Base-by-base conservation (phyloP, 441 rosid species). In the Croton setiger region DNA sequence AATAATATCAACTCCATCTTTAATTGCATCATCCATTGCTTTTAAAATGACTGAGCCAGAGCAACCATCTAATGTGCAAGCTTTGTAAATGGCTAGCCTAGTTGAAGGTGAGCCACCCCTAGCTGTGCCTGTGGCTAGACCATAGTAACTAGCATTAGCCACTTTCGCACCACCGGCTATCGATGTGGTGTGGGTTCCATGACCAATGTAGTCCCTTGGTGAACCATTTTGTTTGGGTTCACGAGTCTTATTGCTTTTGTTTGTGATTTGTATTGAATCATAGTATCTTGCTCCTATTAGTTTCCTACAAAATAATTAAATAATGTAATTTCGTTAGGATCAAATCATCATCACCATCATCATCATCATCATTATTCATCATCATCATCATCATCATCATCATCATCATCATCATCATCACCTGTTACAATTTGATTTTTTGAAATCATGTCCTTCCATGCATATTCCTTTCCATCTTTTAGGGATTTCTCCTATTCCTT, bases 221-320 rank as follows among this genome's bases (percentile, higher is more conserved):
- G 96, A 82, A 14, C 76, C 84, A 5, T 52, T 63, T n/a, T 49
- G 37, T 68, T 66, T 75, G 33, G 71, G 52, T 35, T 51, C 23
- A 27, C 45, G 60, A 33, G 68, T 48, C 15, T 41, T 69, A 3
- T 68, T 72, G 7, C 36, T 72, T n/a, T 53, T 68, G 52, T 37
- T 18, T 69, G 64, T 63, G 5, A n/a, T 65, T 59, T 17, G 44
- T 21, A 33, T 67, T 55, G 15, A 55, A 60, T 57, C 66, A 37
- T 87, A 92, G 78, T 74, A 84, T 75, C 95, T 86, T 71, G 96
- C 96, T 63, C 98, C 98, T n/a, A 92, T 85, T 66, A 92, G 41
- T 64, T 90, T 92, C 84, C 98, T 89, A 70, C 17, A 33, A 11
- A 39, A 39, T 39, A 39, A 39, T 39, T 39, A 39, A 5, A 39